Evolutionary conservation across 163 green algal genomes (phyloP).

Genomic region (Prototheca cutis): DNA sequence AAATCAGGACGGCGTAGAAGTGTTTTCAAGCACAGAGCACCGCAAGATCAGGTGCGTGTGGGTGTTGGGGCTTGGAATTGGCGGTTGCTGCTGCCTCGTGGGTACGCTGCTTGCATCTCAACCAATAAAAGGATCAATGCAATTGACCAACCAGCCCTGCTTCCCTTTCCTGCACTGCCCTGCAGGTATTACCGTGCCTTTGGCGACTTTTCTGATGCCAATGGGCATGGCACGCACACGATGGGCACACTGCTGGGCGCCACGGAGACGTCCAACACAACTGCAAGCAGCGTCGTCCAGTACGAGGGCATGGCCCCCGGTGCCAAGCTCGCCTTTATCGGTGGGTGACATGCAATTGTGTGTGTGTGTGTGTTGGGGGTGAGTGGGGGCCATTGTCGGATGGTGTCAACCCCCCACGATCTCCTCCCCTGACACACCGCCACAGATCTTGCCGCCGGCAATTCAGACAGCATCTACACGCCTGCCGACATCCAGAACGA

Average conservation of each 20-base stretch:
- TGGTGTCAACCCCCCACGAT: too few relatives aligned
- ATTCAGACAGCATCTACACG: slow-evolving; percentile 25
- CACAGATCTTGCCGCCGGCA: slow-evolving; percentile 9
- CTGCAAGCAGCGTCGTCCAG: not conserved
- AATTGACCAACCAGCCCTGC: too few relatives aligned
- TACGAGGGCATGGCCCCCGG: slow-evolving; percentile 61
- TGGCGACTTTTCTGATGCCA: slow-evolving; percentile 25
- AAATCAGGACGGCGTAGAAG: not conserved
- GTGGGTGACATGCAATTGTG: too few relatives aligned
- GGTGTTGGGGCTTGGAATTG: too few relatives aligned
- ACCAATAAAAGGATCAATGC: too few relatives aligned
- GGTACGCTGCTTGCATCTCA: too few relatives aligned
- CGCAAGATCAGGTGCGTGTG: slow-evolving; percentile 34
- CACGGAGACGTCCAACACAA: not conserved
- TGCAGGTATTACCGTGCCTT: slow-evolving; percentile 32
- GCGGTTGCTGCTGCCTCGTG: too few relatives aligned
- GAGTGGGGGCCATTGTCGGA: too few relatives aligned
- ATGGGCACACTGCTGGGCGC: slow-evolving; percentile 26
- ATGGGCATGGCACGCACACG: slow-evolving; percentile 46
- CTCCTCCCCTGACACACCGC: too few relatives aligned
- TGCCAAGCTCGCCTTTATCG: slow-evolving; percentile 75
- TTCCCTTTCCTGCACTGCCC: not conserved
- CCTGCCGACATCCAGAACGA: slow-evolving; percentile 37
- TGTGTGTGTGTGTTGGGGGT: not conserved
- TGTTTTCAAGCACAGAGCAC: slow-evolving; percentile 25